A percentile compares a stretch with the other conserved stretches of the same genome.
phyloP scores from a whole-genome alignment of 768 basidiomycete genomes.

The Phylloporus sp. region DNA sequence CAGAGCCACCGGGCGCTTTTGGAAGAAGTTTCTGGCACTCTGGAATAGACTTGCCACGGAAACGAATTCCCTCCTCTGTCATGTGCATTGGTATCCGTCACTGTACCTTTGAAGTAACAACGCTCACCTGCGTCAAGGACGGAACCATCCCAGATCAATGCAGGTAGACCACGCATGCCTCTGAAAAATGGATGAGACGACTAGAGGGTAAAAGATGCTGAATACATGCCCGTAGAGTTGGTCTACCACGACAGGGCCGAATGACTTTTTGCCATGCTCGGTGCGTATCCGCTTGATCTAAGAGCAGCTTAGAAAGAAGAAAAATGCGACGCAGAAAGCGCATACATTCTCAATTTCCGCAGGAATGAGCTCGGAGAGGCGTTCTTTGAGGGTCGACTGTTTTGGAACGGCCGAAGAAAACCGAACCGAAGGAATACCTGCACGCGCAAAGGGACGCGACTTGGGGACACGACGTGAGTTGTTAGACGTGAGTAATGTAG shows the following conservation, averaged over 20 bases:
- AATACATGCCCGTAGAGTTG: constrained; percentile 75
- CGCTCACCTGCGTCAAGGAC: constrained; percentile 85
- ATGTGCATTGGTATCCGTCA: not conserved
- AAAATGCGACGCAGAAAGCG: not conserved
- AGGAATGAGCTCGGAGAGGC: constrained; percentile 91
- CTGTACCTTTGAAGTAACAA: not conserved
- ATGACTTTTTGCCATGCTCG: constrained; percentile 87
- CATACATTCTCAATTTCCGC: constrained; percentile 53
- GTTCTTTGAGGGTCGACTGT: constrained; percentile 82
- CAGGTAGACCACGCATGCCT: constrained; percentile 86
- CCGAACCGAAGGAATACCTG: constrained; percentile 45
- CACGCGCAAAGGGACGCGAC: constrained; percentile 48
- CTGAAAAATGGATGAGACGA: constrained; percentile 34
- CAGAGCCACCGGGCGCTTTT: constrained; percentile 81
- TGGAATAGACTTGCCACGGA: constrained; percentile 94
- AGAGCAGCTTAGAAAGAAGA: constrained; percentile 2
- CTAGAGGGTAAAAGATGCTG: not conserved
- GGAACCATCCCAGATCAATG: constrained; percentile 97
- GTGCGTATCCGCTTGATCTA: constrained; percentile 82
- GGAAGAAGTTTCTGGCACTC: constrained; percentile 85
- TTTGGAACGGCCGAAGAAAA: constrained; percentile 65
- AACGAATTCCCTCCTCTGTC: constrained; percentile 93
- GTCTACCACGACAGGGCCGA: constrained; percentile 88
- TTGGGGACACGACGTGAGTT: constrained; percentile 17
- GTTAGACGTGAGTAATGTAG: constrained; percentile 26